phyloP scores from a whole-genome alignment of 495 filamentous ascomycete species.

The Pyronema domesticum region DNA sequence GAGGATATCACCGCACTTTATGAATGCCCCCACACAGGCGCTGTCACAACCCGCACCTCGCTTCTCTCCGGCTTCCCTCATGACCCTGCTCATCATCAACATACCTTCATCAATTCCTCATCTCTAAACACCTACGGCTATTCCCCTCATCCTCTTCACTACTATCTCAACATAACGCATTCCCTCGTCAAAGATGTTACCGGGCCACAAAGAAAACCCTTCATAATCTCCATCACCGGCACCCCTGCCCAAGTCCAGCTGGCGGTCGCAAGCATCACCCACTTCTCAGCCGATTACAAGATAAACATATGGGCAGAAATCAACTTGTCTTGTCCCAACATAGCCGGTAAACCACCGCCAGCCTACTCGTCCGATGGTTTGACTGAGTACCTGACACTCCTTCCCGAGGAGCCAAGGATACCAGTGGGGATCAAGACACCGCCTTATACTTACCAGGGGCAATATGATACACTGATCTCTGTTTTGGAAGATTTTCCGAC shows the following conservation, averaged over 20 bases:
- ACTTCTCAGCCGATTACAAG: not conserved
- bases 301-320: constrained; percentile 43
- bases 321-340: constrained; percentile 61
- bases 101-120: constrained; percentile 41
- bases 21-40: constrained; percentile 41
- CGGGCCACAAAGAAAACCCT: constrained; percentile 30
- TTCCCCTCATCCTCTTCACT: constrained; percentile 45
- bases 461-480: constrained; percentile 37
- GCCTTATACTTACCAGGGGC: constrained; percentile 46
- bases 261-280: constrained; percentile 33
- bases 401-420: constrained; percentile 8
- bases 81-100: constrained; percentile 40
- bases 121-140: constrained; percentile 57
- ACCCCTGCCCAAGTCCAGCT: constrained; percentile 30
- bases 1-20: constrained; percentile 41
- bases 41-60: constrained; percentile 50
- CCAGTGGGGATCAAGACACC: constrained; percentile 50
- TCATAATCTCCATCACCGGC: constrained; percentile 58
- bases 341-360: constrained; percentile 44
- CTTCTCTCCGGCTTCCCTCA: constrained; percentile 42
- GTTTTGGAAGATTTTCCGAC: constrained; percentile 25
- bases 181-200: constrained; percentile 30
- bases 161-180: constrained; percentile 49
- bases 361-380: constrained; percentile 39
- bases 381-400: constrained; percentile 33